phyloP scores from a whole-genome alignment of 2,329 filamentous ascomycete genomes.

The Drechslera avenae region DNA sequence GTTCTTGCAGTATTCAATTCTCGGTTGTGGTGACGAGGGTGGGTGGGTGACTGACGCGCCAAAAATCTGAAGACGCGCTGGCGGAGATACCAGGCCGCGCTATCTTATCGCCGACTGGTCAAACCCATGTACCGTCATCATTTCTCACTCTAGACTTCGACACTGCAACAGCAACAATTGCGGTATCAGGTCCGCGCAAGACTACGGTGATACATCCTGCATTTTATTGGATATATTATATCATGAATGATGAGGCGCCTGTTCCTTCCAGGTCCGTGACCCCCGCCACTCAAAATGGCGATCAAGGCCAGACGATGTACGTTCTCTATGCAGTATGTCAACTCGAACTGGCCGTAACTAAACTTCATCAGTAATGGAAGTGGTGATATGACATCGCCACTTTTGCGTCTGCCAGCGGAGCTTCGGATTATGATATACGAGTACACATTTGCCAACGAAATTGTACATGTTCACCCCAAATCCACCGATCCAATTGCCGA shows the following conservation, averaged over 20 bases:
- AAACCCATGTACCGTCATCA: not conserved
- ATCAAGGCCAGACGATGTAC: not conserved
- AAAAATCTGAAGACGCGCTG: conserved; percentile 11
- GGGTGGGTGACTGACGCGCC: conserved; percentile 9
- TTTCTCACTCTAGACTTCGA: not conserved
- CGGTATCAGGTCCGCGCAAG: not conserved
- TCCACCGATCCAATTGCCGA: conserved; percentile 1
- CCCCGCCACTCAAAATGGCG: not conserved
- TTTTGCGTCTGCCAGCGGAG: conserved; percentile 7
- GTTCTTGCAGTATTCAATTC: not conserved
- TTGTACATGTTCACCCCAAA: conserved; percentile 5
- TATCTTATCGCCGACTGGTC: conserved; percentile 10
- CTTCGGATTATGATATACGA: conserved; percentile 13
- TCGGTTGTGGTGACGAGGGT: conserved; percentile 8
- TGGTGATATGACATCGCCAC: not conserved
- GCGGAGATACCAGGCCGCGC: conserved; percentile 7
- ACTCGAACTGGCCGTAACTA: not conserved
- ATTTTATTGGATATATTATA: not conserved
- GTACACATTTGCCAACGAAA: conserved; percentile 6
- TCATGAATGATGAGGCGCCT: not conserved
- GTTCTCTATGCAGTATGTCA: not conserved
- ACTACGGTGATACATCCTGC: not conserved
- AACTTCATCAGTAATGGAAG: not conserved
- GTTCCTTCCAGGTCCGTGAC: not conserved
- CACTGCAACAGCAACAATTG: not conserved